A percentile compares a stretch with the other conserved stretches of the same genome.
Evolutionary conservation across 352 stramenopile species (phyloP).

Genomic region (Pythium oligandrum): DNA sequence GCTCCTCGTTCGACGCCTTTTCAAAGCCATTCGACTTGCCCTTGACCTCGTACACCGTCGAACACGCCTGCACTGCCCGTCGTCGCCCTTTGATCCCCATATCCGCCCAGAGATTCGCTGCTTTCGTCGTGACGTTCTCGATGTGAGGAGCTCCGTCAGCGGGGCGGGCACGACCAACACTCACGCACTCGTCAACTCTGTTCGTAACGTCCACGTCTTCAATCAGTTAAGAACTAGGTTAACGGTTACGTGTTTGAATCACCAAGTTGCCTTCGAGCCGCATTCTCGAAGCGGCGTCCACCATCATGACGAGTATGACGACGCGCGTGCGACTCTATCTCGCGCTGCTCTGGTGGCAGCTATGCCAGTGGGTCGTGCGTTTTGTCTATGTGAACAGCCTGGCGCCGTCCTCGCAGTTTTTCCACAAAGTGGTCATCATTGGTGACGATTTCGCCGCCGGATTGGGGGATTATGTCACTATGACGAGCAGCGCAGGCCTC

Average conservation of each 20-base stretch:
- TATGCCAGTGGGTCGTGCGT: slow-evolving; percentile 50
- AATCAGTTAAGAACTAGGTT: no score
- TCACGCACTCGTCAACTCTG: no score
- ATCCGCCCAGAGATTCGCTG: slow-evolving; percentile 7
- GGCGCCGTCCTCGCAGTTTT: slow-evolving; percentile 53
- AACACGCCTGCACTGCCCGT: slow-evolving; percentile 20
- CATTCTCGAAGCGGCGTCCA: slow-evolving; percentile 24
- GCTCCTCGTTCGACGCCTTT: no score
- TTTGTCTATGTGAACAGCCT: slow-evolving; percentile 39
- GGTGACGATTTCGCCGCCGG: slow-evolving; percentile 81
- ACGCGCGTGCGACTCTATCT: slow-evolving; percentile 42
- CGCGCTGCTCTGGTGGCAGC: slow-evolving; percentile 60
- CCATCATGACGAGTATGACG: slow-evolving; percentile 3
- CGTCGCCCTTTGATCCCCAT: slow-evolving; percentile 73
- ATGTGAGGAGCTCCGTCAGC: no score
- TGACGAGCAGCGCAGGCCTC: slow-evolving; percentile 41
- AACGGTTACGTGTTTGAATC: no score
- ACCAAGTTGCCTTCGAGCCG: no score
- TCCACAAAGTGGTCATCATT: slow-evolving; percentile 82
- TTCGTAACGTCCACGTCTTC: no score
- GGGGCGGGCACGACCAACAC: not conserved
- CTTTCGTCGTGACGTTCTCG: not conserved
- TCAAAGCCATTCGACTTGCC: slow-evolving; percentile 8
- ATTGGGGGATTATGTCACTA: slow-evolving; percentile 70
- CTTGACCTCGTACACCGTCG: slow-evolving; percentile 12